phyloP scores from a whole-genome alignment of 2,329 filamentous ascomycete genomes.

The Epichloe coenophiala region DNA sequence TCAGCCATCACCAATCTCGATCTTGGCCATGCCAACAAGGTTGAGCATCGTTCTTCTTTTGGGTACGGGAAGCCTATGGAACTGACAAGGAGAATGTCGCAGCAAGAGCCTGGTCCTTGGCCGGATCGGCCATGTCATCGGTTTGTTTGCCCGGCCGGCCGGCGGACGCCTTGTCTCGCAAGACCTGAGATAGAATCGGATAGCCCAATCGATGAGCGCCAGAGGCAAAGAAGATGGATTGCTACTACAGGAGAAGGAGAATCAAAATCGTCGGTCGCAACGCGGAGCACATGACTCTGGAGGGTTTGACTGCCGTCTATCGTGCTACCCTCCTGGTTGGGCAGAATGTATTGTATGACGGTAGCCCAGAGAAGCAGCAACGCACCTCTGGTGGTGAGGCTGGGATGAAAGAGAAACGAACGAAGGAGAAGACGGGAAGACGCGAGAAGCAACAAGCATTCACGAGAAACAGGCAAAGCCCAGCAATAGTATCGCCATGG shows the following conservation, averaged over 20 bases:
- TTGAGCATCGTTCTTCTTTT: neutral
- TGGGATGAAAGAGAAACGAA: neutral
- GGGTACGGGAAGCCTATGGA: neutral
- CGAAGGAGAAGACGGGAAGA: neutral
- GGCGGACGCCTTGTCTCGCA: conserved; percentile 10
- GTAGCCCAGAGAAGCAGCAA: neutral
- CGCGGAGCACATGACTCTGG: neutral
- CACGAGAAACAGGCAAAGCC: neutral
- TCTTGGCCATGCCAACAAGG: neutral
- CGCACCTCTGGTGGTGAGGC: neutral
- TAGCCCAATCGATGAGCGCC: conserved; percentile 34
- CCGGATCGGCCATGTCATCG: conserved; percentile 30
- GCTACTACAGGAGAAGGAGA: neutral
- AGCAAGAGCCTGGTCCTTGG: conserved; percentile 33
- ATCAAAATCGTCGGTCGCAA: neutral
- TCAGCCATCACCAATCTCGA: neutral
- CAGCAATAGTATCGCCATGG: neutral
- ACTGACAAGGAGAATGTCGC: conserved; percentile 43
- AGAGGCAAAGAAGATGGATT: conserved; percentile 9
- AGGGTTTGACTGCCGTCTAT: neutral
- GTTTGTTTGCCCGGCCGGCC: conserved; percentile 5
- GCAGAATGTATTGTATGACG: neutral
- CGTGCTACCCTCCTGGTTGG: neutral
- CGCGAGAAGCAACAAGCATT: neutral
- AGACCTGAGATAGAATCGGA: conserved; percentile 19